These are phyloP conservation scores for Eimeria maxima DNA, from an alignment of 169 alveolate species.

Conservation along the genomic window DNA sequence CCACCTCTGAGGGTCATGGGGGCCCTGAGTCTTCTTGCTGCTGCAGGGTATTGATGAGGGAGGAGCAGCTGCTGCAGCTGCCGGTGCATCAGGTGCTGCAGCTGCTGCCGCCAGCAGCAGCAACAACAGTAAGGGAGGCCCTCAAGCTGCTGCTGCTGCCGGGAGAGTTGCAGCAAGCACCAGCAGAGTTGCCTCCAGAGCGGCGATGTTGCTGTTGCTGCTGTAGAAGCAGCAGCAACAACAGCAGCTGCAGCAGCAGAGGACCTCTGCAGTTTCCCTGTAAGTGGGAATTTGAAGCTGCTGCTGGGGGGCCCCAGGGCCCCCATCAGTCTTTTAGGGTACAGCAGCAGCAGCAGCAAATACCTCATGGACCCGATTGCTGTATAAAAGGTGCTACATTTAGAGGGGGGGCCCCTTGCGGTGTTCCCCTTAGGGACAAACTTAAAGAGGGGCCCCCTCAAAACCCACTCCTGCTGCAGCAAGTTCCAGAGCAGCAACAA, in stretches of 20 bases:
- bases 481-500: neutral
- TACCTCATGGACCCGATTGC: neutral
- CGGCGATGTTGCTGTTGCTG: neutral
- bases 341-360: constrained; percentile 49
- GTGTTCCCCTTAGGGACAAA: too few relatives aligned
- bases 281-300: neutral
- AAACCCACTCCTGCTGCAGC: neutral
- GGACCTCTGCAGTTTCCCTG: neutral
- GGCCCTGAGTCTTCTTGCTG: neutral
- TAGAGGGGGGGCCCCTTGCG: neutral
- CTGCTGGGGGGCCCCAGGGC: neutral
- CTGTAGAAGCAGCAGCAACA: neutral
- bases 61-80: constrained; percentile 37
- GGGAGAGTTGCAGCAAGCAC: neutral
- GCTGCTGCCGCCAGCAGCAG: constrained; percentile 30
- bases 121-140: neutral
- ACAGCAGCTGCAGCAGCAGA: constrained; percentile 28
- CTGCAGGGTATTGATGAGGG: neutral
- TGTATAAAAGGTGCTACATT: neutral
- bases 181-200: neutral
- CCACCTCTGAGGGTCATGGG: neutral
- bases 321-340: neutral
- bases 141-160: neutral
- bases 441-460: neutral
- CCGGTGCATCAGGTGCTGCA: neutral